phyloP scores from a whole-genome alignment of 75 land plant genomes.

The Cupressus sempervirens region DNA sequence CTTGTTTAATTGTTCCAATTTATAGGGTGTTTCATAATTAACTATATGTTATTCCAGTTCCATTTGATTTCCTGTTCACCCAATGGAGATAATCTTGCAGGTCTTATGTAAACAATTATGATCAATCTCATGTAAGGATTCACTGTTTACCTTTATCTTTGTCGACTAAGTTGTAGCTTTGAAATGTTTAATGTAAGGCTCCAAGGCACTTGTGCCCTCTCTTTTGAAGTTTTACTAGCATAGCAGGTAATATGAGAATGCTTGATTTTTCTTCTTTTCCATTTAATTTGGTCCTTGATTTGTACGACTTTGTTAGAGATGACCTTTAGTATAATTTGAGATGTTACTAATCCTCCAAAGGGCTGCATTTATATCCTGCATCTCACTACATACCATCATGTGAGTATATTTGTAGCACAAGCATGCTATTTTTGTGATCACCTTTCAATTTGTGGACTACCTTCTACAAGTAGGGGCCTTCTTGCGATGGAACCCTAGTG shows the following conservation, averaged over 20 bases:
- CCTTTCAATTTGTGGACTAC: not conserved
- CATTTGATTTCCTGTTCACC: not conserved
- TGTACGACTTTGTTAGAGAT: not conserved
- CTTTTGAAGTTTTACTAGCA: not conserved
- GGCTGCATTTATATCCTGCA: no score
- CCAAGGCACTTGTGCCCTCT: no score
- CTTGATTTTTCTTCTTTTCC: not conserved
- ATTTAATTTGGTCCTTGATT: not conserved
- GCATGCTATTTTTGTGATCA: not conserved
- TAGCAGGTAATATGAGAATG: not conserved
- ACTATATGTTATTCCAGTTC: not conserved
- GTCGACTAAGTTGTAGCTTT: not conserved
- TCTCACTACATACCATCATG: not conserved
- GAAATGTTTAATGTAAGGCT: not conserved
- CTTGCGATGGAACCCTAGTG: not conserved
- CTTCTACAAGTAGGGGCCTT: not conserved
- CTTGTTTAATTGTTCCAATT: no score
- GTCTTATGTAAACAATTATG: not conserved
- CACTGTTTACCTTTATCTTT: not conserved
- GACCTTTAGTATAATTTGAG: no score
- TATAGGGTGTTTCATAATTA: not conserved
- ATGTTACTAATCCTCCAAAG: not conserved
- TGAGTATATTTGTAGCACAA: not conserved
- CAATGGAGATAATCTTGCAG: not conserved
- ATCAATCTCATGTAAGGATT: not conserved